Base-by-base conservation (phyloP, 495 filamentous ascomycete genomes). In the Glonium stellatum region DNA sequence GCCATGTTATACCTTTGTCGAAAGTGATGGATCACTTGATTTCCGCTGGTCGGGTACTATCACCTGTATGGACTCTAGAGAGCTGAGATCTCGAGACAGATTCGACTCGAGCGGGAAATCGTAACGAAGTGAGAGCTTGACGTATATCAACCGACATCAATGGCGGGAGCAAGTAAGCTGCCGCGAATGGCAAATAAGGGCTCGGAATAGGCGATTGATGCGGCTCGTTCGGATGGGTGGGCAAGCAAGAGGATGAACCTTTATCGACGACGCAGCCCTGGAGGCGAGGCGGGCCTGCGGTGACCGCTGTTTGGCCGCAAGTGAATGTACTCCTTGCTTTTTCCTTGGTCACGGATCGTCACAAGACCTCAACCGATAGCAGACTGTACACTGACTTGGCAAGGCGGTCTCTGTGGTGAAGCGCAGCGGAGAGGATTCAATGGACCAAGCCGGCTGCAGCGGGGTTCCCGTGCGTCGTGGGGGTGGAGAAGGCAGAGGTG, bases 131-230 rank as follows among this genome's bases (percentile, higher is more conserved):
- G 68, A 85, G 79, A 69, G 81, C 80, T 74, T 83, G 78, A 69
- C 85, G 84, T 70, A 83, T 75, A 75, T 85, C 83, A 84, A 84
- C 83, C 82, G 85, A 88, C 85, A 88, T 88, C 84, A 85, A 88
- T 81, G 62, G 70, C 58, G 39, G 46, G 54, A 49, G 55, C 25
- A 53, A 59, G 44, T 42, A 52, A 51, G 55, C 42, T 55, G 60
- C 57, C 56, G 53, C 57, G 57, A 55, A 65, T 59, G 59, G 62
- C 37, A 59, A 48, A 54, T 57, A 11, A 6, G 37, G 49, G 47
- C 12, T n/a, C 10, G 59, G 54, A 60, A 13, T 34, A 50, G 54
- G 54, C 36, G 36, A 50, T 37, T 18, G 34, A 59, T 56, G 51
- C 64, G 59, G 60, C 56, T 65, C 41, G 36, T 35, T 51, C 25